Conservation (phyloP, 2,329 filamentous ascomycete species). For the Atkinsonella hypoxylon region DNA sequence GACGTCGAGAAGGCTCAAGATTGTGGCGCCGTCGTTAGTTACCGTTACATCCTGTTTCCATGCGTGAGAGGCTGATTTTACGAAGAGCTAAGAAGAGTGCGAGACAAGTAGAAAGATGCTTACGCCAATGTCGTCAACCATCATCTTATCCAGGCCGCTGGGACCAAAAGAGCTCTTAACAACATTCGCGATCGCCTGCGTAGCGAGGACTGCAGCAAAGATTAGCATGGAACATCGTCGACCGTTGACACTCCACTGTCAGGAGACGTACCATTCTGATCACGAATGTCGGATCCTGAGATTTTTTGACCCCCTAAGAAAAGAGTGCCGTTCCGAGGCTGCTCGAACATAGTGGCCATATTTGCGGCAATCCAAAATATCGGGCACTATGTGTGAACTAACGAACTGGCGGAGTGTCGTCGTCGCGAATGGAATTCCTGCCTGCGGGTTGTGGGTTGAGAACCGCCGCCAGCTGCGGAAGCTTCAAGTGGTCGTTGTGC, state of each 20-base stretch:
- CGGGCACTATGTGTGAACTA: slow-evolving; percentile 3
- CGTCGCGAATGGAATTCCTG: slow-evolving; percentile 4
- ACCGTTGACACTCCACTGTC: background rate
- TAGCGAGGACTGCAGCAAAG: slow-evolving; percentile 60
- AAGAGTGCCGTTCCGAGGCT: slow-evolving; percentile 86
- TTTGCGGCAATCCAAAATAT: slow-evolving; percentile 15
- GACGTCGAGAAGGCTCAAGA: slow-evolving; percentile 87
- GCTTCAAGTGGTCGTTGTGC: slow-evolving; percentile 6
- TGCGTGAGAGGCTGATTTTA: slow-evolving; percentile 1
- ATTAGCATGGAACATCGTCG: slow-evolving; percentile 4
- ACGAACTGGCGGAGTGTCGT: slow-evolving; percentile 4
- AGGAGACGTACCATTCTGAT: slow-evolving; percentile 68
- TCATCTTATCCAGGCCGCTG: slow-evolving; percentile 98
- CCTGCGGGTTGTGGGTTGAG: slow-evolving; percentile 5
- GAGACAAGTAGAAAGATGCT: slow-evolving; percentile 17
- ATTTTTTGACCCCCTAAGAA: slow-evolving; percentile 98
- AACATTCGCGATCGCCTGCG: slow-evolving; percentile 95
- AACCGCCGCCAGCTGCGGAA: slow-evolving; percentile 8
- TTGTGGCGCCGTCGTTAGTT: slow-evolving; percentile 96
- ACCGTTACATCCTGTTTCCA: slow-evolving; percentile 76
- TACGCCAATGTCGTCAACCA: slow-evolving; percentile 98
- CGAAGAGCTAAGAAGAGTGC: background rate
- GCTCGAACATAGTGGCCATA: slow-evolving; percentile 96
- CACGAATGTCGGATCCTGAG: slow-evolving; percentile 88
- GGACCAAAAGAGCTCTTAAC: slow-evolving; percentile 98